phyloP scores from a whole-genome alignment of 805 yeast species.

The Myxozyma geophila region DNA sequence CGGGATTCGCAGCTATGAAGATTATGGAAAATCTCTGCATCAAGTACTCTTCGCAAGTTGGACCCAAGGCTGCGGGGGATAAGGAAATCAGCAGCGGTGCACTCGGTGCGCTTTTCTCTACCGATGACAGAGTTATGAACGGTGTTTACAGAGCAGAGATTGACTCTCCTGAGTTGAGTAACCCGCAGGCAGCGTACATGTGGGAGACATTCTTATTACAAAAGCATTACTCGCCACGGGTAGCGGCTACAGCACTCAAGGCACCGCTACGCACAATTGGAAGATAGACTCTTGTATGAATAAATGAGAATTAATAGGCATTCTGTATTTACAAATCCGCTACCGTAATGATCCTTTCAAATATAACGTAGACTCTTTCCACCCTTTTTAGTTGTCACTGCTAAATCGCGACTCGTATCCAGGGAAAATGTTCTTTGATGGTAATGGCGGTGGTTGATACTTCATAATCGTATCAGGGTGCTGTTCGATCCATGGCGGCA shows the following conservation, averaged over 20 bases:
- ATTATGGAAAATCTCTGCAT: constrained; percentile 76
- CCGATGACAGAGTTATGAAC: constrained; percentile 85
- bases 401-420: constrained; percentile 33
- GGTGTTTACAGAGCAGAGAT: constrained; percentile 73
- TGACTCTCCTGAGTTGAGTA: constrained; percentile 71
- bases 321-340: constrained; percentile 2
- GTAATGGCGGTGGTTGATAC: constrained; percentile 32
- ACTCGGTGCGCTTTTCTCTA: constrained; percentile 74
- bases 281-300: constrained; percentile 2
- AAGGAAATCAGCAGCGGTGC: constrained; percentile 44
- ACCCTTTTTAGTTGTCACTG: constrained; percentile 1
- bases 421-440: constrained; percentile 29
- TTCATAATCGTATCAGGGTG: constrained; percentile 45
- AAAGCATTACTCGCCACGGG: constrained; percentile 81
- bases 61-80: constrained; percentile 8
- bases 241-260: constrained; percentile 63
- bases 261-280: constrained; percentile 31
- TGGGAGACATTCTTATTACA: constrained; percentile 86
- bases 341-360: not conserved
- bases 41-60: constrained; percentile 56
- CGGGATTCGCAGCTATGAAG: constrained; percentile 75
- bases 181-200: constrained; percentile 84
- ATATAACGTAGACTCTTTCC: not conserved
- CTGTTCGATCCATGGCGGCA: constrained; percentile 80
- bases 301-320: not conserved